Percentiles rank a stretch among this genome's conserved stretches.
Evolutionary conservation across 495 filamentous ascomycete species (phyloP).

Genomic region (Penicillium fimorum): DNA sequence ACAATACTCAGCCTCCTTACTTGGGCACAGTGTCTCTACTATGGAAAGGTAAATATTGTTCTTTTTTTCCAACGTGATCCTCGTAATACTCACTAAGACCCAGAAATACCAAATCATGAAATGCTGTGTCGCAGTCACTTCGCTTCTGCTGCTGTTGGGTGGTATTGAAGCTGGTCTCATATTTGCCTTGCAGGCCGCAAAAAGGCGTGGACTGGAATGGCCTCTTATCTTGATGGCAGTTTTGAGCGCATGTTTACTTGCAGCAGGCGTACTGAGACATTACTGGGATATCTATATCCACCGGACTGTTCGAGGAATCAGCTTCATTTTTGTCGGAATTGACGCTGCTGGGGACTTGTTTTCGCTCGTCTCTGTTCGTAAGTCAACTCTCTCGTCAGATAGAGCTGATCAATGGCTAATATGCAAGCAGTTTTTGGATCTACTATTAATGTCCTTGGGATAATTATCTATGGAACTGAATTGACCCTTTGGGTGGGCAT

Average conservation of each 20-base stretch:
- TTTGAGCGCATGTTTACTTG: constrained; percentile 55
- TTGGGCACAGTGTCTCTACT: constrained; percentile 65
- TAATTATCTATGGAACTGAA: constrained; percentile 62
- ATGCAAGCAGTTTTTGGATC: constrained; percentile 50
- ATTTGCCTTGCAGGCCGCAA: constrained; percentile 48
- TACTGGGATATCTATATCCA: constrained; percentile 61
- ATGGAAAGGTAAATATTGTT: constrained; percentile 45
- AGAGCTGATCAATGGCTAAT: constrained; percentile 7
- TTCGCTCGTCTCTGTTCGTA: constrained; percentile 56
- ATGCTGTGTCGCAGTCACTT: constrained; percentile 39
- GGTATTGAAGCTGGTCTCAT: constrained; percentile 52
- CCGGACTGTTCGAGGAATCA: constrained; percentile 61
- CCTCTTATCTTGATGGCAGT: constrained; percentile 60
- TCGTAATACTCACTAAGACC: constrained; percentile 5
- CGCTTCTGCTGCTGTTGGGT: constrained; percentile 44
- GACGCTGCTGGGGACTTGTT: constrained; percentile 64
- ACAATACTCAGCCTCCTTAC: constrained; percentile 60
- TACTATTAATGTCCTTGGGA: constrained; percentile 52
- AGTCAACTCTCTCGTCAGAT: constrained; percentile 4
- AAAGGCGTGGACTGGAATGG: constrained; percentile 42
- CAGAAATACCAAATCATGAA: constrained; percentile 46
- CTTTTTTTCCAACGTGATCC: background rate
- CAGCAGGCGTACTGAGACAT: constrained; percentile 52
- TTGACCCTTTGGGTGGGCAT: constrained; percentile 61
- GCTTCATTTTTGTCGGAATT: constrained; percentile 63